These are phyloP conservation scores for Ichthyophthirius multifiliis DNA, from an alignment of 169 alveolate genomes.

Conservation along the genomic window DNA sequence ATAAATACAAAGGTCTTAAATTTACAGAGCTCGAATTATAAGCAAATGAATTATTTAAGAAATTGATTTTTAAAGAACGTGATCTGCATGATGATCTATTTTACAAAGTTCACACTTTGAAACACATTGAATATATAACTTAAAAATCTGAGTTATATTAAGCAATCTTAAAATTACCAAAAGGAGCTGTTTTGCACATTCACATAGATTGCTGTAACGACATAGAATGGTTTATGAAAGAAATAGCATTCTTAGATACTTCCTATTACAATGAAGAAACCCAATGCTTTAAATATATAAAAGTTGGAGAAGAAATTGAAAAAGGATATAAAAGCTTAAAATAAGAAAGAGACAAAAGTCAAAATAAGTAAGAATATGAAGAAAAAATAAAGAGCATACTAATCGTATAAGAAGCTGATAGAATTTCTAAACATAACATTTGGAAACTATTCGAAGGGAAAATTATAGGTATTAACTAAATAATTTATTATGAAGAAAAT, in stretches of 20 bases:
- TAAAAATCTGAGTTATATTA: slow-evolving; percentile 30
- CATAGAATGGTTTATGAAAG: slow-evolving; percentile 20
- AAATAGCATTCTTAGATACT: slow-evolving; percentile 13
- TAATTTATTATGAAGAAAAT: background rate
- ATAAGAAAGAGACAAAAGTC: slow-evolving; percentile 22
- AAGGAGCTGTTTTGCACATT: slow-evolving; percentile 50
- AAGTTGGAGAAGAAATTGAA: background rate
- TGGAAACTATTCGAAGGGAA: slow-evolving; percentile 32
- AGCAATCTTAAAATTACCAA: slow-evolving; percentile 47
- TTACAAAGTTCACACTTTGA: background rate
- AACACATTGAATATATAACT: background rate
- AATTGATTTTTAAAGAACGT: background rate
- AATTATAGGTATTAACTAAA: background rate
- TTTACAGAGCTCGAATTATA: background rate
- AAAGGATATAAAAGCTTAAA: slow-evolving; percentile 25
- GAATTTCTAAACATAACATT: background rate
- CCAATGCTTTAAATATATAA: background rate
- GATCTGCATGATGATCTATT: background rate
- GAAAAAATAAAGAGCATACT: background rate
- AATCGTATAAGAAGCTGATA: slow-evolving; percentile 6
- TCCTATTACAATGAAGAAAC: slow-evolving; percentile 16
- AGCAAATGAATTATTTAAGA: background rate
- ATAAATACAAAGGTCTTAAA: background rate
- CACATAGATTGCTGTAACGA: slow-evolving; percentile 45
- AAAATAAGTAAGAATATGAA: slow-evolving; percentile 10